These are phyloP conservation scores for Mikania micrantha DNA, from an alignment of 129 eudicot genomes.

Conservation along the genomic window DNA sequence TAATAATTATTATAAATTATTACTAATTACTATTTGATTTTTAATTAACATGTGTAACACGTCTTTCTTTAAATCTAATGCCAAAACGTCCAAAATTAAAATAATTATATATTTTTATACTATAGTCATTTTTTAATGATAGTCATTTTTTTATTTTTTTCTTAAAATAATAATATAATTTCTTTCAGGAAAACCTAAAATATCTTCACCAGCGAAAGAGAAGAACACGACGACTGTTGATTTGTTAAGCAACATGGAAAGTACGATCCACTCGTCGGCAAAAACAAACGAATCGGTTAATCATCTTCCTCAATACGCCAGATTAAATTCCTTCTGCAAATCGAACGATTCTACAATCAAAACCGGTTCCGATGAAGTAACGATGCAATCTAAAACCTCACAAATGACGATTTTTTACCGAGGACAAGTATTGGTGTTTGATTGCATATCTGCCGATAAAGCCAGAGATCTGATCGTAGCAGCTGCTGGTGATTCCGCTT, in stretches of 20 bases:
- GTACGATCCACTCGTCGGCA: neutral
- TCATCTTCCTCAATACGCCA: constrained; percentile 23
- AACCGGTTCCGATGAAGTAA: constrained; percentile 13
- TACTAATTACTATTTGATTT: too few relatives aligned
- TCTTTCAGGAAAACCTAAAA: constrained; percentile 25
- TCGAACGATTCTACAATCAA: constrained; percentile 6
- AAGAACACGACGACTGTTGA: constrained; percentile 12
- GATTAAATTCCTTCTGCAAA: neutral
- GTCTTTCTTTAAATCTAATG: too few relatives aligned
- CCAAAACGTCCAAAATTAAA: too few relatives aligned
- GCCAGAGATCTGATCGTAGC: constrained; percentile 38
- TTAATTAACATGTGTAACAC: too few relatives aligned
- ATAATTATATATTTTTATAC: too few relatives aligned
- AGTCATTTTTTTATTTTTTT: too few relatives aligned
- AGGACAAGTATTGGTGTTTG: constrained; percentile 57
- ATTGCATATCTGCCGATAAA: constrained; percentile 39
- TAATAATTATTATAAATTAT: too few relatives aligned
- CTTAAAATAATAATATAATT: too few relatives aligned
- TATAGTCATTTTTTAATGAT: too few relatives aligned
- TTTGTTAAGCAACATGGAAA: constrained; percentile 22
- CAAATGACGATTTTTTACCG: constrained; percentile 64
- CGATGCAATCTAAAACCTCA: constrained; percentile 16
- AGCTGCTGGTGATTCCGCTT: constrained; percentile 2
- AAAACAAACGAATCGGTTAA: neutral
- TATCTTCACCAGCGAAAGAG: neutral